Percentiles rank a stretch among this genome's conserved stretches.
Evolutionary conservation across 148 eudicot species (phyloP).

Genomic region (Persicaria tinctoria): DNA sequence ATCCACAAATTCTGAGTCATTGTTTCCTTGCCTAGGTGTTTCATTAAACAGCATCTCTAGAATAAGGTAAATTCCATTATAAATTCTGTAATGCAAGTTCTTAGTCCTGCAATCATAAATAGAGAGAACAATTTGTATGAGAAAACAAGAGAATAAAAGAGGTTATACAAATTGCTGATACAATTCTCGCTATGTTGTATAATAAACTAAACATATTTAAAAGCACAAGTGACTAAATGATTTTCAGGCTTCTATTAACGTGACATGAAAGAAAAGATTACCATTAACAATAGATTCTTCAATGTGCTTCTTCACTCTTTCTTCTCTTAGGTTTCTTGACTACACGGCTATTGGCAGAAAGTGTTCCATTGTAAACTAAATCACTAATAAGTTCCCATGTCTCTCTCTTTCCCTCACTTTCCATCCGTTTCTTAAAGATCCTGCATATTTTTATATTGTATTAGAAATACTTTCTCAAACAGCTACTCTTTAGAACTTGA

Average conservation of each 20-base stretch:
- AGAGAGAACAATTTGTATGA: neutral
- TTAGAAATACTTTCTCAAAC: neutral
- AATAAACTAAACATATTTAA: neutral
- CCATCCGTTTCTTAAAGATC: constrained; percentile 33
- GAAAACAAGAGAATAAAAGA: neutral
- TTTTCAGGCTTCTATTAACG: neutral
- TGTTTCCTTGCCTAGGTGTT: neutral
- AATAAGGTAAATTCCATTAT: neutral
- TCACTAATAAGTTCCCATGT: constrained; percentile 25
- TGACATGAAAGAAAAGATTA: neutral
- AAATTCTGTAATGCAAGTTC: neutral
- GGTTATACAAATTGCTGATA: neutral
- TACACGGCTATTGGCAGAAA: constrained; percentile 21
- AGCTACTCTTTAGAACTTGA: neutral
- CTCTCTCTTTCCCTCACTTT: constrained; percentile 16
- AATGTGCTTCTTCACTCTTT: constrained; percentile 29
- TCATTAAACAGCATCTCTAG: neutral
- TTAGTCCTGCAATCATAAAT: constrained; percentile 1
- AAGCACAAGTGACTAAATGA: neutral
- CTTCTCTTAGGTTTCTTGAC: constrained; percentile 47
- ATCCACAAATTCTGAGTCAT: neutral
- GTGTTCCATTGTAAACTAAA: constrained; percentile 18
- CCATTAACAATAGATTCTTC: constrained; percentile 13
- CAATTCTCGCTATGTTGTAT: neutral
- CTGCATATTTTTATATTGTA: constrained; percentile 17